Conservation (phyloP, 129 eudicot species). For the Solidago caesia region DNA sequence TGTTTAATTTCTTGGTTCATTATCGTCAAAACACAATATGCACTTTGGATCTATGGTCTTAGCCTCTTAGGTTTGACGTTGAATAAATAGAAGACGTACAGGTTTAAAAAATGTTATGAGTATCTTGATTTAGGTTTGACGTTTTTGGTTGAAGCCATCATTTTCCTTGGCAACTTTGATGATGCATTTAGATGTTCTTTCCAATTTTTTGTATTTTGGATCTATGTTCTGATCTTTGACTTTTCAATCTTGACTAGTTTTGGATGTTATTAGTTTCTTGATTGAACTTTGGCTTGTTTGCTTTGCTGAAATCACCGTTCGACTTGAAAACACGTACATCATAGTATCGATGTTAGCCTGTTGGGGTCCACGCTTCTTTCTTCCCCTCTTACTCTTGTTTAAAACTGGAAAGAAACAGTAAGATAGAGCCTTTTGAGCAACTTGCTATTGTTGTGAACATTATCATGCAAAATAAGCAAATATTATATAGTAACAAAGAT, state of each 20-base stretch:
- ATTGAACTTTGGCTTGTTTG: not conserved
- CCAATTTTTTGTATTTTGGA: slow-evolving; percentile 3
- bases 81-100: not conserved
- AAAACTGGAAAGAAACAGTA: no score
- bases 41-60: not conserved
- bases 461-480: not conserved
- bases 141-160: not conserved
- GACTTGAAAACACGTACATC: not conserved
- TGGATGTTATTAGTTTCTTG: slow-evolving; percentile 13
- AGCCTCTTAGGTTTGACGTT: slow-evolving; percentile 2
- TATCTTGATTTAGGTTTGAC: slow-evolving; percentile 17
- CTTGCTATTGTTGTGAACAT: not conserved
- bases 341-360: not conserved
- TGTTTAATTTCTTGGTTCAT: not conserved
- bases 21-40: not conserved
- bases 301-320: not conserved
- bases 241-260: not conserved
- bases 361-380: not conserved
- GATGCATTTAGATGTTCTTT: slow-evolving; percentile 2
- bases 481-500: not conserved
- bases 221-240: slow-evolving; percentile 4
- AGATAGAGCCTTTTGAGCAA: not conserved
- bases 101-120: not conserved
- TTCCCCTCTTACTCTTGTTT: not conserved
- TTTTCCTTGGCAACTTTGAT: slow-evolving; percentile 13